phyloP scores from a whole-genome alignment of 139 green algal genomes.

The Microglena sp. region DNA sequence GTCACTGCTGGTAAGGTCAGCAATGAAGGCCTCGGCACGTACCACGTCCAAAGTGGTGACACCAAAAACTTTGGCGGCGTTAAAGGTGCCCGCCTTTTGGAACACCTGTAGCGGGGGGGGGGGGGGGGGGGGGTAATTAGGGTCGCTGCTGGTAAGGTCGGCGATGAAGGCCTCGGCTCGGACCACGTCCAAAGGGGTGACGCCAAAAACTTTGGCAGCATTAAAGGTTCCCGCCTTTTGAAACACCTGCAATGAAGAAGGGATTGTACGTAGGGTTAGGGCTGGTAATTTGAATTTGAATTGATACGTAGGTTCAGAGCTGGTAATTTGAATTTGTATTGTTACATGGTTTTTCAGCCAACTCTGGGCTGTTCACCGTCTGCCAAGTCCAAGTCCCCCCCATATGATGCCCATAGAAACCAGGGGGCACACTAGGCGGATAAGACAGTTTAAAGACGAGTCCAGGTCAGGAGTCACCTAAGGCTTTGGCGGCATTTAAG shows the following conservation, averaged over 20 bases:
- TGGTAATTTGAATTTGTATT: no score
- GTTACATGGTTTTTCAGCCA: no score
- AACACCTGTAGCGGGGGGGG: no score
- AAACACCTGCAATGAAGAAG: no score
- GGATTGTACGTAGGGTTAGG: constrained; percentile 52
- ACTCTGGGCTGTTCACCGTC: no score
- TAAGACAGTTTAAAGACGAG: no score
- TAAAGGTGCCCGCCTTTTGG: constrained; percentile 58
- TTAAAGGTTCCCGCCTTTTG: constrained; percentile 67
- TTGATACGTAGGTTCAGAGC: no score
- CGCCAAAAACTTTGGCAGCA: constrained; percentile 75
- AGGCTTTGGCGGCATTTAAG: constrained; percentile 73
- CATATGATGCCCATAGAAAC: no score
- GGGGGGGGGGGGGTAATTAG: no score
- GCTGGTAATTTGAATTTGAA: no score
- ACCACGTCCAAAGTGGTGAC: constrained; percentile 89
- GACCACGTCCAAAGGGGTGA: constrained; percentile 86
- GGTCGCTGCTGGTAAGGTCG: constrained; percentile 48
- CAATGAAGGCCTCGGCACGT: constrained; percentile 58
- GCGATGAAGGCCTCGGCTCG: constrained; percentile 60
- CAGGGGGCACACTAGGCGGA: no score
- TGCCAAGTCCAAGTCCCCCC: no score
- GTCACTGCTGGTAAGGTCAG: constrained; percentile 49
- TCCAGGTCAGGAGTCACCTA: constrained; percentile 84
- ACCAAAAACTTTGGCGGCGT: constrained; percentile 78